Conservation (phyloP, 139 green algal genomes). For the Klebsormidium nitens region DNA sequence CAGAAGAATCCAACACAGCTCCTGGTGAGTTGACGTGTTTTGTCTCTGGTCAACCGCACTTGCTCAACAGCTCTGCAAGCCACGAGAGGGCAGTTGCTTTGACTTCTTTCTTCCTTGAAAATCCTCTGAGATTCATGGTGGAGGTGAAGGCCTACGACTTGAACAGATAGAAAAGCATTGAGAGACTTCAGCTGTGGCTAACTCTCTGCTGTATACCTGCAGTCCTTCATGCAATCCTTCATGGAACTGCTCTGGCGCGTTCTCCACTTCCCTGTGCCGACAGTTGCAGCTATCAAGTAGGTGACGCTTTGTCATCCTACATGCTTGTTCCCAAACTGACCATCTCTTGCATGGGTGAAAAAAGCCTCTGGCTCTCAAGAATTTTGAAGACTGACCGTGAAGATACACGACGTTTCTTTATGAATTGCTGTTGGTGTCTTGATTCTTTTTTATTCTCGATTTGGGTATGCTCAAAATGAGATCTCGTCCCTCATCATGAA, state of each 20-base stretch:
- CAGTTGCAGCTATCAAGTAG: constrained; percentile 9
- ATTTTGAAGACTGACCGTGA: neutral
- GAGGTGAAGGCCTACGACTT: too few relatives aligned
- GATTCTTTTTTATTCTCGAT: neutral
- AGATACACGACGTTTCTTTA: neutral
- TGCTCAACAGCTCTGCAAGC: constrained; percentile 1
- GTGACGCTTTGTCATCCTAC: neutral
- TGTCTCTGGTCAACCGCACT: neutral
- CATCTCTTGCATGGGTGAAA: neutral
- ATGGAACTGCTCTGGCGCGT: constrained; percentile 5
- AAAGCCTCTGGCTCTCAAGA: neutral
- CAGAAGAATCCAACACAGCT: neutral
- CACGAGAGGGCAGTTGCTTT: too few relatives aligned
- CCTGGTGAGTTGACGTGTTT: too few relatives aligned
- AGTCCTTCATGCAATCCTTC: constrained; percentile 13
- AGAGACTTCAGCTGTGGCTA: too few relatives aligned
- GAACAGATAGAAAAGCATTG: too few relatives aligned
- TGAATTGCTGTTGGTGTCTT: neutral
- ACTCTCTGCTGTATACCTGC: too few relatives aligned
- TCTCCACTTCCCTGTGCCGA: constrained; percentile 1
- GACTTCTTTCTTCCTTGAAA: too few relatives aligned
- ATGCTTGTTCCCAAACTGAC: neutral
- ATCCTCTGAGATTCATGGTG: too few relatives aligned
- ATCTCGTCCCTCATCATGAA: too few relatives aligned
- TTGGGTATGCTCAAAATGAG: neutral